These are phyloP conservation scores for Gomphus bonarii DNA, from an alignment of 1,284 basidiomycete species.

Conservation along the genomic window DNA sequence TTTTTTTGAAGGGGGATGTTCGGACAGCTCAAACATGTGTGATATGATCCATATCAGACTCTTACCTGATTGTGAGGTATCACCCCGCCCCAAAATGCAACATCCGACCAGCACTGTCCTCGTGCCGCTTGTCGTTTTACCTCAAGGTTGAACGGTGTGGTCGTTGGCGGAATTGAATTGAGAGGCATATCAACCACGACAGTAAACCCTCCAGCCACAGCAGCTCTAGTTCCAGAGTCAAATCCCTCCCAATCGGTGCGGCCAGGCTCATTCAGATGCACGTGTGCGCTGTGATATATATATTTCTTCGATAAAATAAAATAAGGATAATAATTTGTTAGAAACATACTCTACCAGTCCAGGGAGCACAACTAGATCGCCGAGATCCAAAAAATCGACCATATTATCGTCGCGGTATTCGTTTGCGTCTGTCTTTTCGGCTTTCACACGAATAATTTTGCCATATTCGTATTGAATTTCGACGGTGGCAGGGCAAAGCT, in stretches of 20 bases:
- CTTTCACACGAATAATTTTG: slow-evolving; percentile 51
- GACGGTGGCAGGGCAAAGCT: slow-evolving; percentile 60
- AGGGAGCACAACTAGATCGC: slow-evolving; percentile 61
- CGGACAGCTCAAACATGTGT: background rate
- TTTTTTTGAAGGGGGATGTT: too few species aligned
- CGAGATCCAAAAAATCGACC: slow-evolving; percentile 44
- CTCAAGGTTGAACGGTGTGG: slow-evolving; percentile 65
- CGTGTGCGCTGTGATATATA: slow-evolving; percentile 60
- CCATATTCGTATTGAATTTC: slow-evolving; percentile 53
- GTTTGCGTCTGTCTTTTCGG: slow-evolving; percentile 21
- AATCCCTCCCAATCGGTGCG: slow-evolving; percentile 93
- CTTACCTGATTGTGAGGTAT: slow-evolving; percentile 80
- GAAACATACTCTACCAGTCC: slow-evolving; percentile 75
- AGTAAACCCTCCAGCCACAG: slow-evolving; percentile 83
- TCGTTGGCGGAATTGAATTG: slow-evolving; percentile 91
- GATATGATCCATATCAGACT: slow-evolving; percentile 10
- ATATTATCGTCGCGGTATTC: slow-evolving; percentile 28
- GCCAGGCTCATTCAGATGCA: slow-evolving; percentile 90
- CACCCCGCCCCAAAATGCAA: slow-evolving; percentile 92
- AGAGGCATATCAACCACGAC: slow-evolving; percentile 93
- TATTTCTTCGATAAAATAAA: background rate
- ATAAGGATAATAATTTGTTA: background rate
- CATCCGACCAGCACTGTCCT: slow-evolving; percentile 72
- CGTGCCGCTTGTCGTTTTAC: slow-evolving; percentile 61
- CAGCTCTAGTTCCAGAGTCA: slow-evolving; percentile 80